A percentile compares a stretch with the other conserved stretches of the same genome.
Conservation (phyloP, 345 rosid genomes). For the Corymbia maculata region DNA sequence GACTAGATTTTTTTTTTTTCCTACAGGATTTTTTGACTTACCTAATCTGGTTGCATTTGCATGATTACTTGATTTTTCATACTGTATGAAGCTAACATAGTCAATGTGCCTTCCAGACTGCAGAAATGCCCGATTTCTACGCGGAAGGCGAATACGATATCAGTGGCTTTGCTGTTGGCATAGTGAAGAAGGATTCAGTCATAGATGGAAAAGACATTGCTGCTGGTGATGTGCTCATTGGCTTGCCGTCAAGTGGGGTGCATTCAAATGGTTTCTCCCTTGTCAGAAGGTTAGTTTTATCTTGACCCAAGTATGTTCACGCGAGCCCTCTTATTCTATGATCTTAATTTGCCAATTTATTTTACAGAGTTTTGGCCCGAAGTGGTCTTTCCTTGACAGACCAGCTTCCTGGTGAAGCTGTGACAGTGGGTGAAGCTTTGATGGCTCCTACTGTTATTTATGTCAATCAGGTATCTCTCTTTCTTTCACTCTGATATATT, state of each 20-base stretch:
- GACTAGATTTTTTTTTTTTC: background rate
- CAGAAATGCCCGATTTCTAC: constrained; percentile 94
- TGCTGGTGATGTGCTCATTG: constrained; percentile 18
- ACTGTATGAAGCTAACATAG: background rate
- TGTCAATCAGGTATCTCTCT: constrained; percentile 60
- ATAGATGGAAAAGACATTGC: constrained; percentile 71
- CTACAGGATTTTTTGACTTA: background rate
- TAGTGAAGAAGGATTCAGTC: constrained; percentile 61
- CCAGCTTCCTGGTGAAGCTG: constrained; percentile 55
- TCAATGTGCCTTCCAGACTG: constrained; percentile 42
- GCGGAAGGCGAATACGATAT: constrained; percentile 77
- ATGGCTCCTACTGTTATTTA: constrained; percentile 87
- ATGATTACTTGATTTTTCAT: background rate
- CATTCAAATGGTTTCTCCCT: constrained; percentile 94
- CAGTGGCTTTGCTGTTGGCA: constrained; percentile 88
- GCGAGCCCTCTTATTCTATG: background rate
- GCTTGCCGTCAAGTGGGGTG: constrained; percentile 51
- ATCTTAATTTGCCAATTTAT: background rate
- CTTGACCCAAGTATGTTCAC: background rate
- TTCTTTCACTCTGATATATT: background rate
- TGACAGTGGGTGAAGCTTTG: constrained; percentile 66
- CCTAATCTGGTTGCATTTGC: background rate
- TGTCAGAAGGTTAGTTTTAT: background rate
- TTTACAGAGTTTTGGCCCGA: constrained; percentile 47
- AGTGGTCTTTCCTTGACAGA: constrained; percentile 58